These are phyloP conservation scores for Apiospora kogelbergensis DNA, from an alignment of 2,329 filamentous ascomycete species.

Conservation along the genomic window DNA sequence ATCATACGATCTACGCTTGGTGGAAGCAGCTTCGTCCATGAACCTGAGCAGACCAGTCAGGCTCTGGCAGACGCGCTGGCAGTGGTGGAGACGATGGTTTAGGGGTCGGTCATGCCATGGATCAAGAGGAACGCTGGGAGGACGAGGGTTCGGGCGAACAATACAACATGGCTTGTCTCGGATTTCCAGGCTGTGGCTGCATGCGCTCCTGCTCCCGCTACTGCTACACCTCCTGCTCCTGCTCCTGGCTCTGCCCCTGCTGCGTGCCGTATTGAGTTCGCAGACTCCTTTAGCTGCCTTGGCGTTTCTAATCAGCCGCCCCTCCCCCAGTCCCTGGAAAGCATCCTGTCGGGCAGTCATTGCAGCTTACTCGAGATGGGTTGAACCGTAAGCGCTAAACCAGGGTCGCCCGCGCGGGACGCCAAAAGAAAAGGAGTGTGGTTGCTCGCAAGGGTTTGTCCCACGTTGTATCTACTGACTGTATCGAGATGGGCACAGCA, in stretches of 20 bases:
- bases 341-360: background rate
- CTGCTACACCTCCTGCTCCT: too few species aligned
- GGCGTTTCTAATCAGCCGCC: background rate
- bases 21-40: background rate
- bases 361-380: background rate
- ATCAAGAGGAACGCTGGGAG: background rate
- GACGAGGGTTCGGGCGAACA: background rate
- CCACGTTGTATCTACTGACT: background rate
- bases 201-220: background rate
- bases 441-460: background rate
- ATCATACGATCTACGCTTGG: background rate
- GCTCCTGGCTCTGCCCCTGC: too few species aligned
- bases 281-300: background rate
- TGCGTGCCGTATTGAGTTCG: background rate
- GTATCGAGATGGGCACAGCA: background rate
- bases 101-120: background rate
- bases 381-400: background rate
- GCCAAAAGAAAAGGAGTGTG: background rate
- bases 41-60: background rate
- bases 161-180: background rate
- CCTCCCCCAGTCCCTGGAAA: background rate
- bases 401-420: background rate
- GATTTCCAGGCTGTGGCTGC: background rate
- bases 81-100: background rate
- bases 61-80: background rate